Conservation (phyloP, 2,329 filamentous ascomycete genomes). For the Microdochium nivale region DNA sequence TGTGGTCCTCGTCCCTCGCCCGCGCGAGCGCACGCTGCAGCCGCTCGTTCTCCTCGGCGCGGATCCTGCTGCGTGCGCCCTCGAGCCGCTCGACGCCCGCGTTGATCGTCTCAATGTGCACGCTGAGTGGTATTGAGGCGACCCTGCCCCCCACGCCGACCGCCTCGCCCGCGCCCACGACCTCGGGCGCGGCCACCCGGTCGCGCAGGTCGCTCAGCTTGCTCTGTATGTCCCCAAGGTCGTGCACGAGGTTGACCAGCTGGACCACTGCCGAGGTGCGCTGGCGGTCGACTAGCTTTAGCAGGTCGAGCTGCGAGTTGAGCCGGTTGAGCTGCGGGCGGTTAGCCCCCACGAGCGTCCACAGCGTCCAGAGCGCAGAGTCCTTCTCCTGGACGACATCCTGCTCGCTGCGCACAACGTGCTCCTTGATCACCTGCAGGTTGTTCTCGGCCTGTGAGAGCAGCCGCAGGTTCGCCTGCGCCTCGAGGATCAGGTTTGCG, state of each 20-base stretch:
- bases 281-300: conserved; percentile 59
- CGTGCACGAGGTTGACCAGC: conserved; percentile 60
- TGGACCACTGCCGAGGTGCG: conserved; percentile 57
- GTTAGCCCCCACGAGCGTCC: conserved; percentile 69
- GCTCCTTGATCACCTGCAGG: conserved; percentile 60
- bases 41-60: conserved; percentile 49
- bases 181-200: conserved; percentile 57
- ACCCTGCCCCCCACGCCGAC: conserved; percentile 16
- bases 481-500: conserved; percentile 56
- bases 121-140: conserved; percentile 52
- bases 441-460: conserved; percentile 62
- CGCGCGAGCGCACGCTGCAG: conserved; percentile 42
- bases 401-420: conserved; percentile 56
- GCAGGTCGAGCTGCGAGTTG: conserved; percentile 52
- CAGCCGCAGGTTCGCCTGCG: conserved; percentile 56
- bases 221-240: conserved; percentile 64
- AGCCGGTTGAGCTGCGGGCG: conserved; percentile 49
- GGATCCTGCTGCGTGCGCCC: conserved; percentile 48
- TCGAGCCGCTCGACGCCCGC: conserved; percentile 65
- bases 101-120: conserved; percentile 70
- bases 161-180: conserved; percentile 37
- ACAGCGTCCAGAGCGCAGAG: conserved; percentile 60
- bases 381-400: conserved; percentile 50
- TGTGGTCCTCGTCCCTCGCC: conserved; percentile 29
- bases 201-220: conserved; percentile 65